A percentile compares a stretch with the other conserved stretches of the same genome.
Conservation (phyloP, 768 basidiomycete genomes). For the Boletus sp. region DNA sequence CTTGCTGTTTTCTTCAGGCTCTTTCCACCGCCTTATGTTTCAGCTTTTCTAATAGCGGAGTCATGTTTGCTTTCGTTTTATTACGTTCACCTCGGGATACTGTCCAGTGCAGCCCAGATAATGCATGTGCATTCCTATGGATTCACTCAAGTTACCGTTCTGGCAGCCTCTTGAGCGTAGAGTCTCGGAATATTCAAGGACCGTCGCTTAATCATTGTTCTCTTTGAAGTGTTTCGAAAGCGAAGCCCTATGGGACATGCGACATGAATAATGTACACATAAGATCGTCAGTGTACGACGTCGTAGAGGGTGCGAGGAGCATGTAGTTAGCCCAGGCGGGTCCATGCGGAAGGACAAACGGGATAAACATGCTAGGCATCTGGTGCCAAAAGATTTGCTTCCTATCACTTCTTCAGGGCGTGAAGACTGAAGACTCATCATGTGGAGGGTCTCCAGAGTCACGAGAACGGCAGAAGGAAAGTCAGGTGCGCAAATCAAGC, state of each 20-base stretch:
- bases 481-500: too few relatives aligned
- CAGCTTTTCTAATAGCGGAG: constrained; percentile 20
- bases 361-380: too few relatives aligned
- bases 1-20: constrained; percentile 10
- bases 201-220: too few relatives aligned
- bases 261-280: neutral
- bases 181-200: neutral
- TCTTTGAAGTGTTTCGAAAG: neutral
- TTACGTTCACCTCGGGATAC: constrained; percentile 20
- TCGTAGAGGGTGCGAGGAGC: neutral
- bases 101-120: constrained; percentile 14
- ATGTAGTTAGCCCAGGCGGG: too few relatives aligned
- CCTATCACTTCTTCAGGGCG: neutral
- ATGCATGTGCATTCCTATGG: constrained; percentile 21
- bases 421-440: neutral
- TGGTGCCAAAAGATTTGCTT: neutral
- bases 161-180: neutral
- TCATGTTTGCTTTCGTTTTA: constrained; percentile 22
- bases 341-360: too few relatives aligned
- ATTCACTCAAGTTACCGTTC: constrained; percentile 1
- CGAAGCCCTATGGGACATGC: neutral
- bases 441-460: too few relatives aligned
- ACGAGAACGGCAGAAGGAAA: too few relatives aligned
- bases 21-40: constrained; percentile 11
- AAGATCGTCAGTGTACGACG: neutral